Percentiles rank a stretch among this genome's conserved stretches.
phyloP scores from a whole-genome alignment of 1,139 yeast species.

The Candida freyschussii region DNA sequence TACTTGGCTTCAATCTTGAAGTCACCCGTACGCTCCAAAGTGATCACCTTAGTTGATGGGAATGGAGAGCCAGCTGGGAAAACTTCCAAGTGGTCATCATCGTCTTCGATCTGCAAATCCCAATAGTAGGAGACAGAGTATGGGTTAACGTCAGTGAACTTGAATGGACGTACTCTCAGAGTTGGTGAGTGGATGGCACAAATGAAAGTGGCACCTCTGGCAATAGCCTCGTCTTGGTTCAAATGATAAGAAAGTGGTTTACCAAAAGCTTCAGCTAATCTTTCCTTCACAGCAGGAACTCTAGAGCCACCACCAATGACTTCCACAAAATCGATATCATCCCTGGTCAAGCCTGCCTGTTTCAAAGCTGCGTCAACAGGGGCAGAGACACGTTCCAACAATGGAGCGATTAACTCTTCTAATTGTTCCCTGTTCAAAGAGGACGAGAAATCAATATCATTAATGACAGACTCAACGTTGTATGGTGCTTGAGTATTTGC shows the following conservation, averaged over 20 bases:
- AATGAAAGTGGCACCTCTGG: constrained; percentile 98
- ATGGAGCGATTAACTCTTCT: constrained; percentile 82
- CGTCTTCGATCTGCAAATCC: constrained; percentile 89
- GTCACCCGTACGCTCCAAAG: constrained; percentile 87
- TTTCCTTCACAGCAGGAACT: constrained; percentile 88
- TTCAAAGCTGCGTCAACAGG: constrained; percentile 83
- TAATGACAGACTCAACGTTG: constrained; percentile 93
- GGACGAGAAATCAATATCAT: constrained; percentile 93
- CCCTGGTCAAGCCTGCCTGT: constrained; percentile 67
- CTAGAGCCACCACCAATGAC: constrained; percentile 98
- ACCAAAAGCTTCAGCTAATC: constrained; percentile 74
- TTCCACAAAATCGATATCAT: constrained; percentile 85
- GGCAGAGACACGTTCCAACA: constrained; percentile 64
- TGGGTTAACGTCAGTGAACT: constrained; percentile 92
- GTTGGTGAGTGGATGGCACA: constrained; percentile 99
- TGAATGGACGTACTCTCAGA: constrained; percentile 97
- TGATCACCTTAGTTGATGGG: constrained; percentile 95
- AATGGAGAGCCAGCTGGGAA: constrained; percentile 90
- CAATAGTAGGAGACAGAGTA: constrained; percentile 92
- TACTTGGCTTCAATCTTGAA: constrained; percentile 84
- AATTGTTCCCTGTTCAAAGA: constrained; percentile 87
- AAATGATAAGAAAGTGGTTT: constrained; percentile 89
- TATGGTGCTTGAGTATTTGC: constrained; percentile 96
- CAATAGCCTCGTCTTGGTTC: constrained; percentile 99
- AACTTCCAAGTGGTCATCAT: constrained; percentile 88